These are phyloP conservation scores for Neolentinus lepideus DNA, from an alignment of 1,284 basidiomycete genomes.

Conservation along the genomic window DNA sequence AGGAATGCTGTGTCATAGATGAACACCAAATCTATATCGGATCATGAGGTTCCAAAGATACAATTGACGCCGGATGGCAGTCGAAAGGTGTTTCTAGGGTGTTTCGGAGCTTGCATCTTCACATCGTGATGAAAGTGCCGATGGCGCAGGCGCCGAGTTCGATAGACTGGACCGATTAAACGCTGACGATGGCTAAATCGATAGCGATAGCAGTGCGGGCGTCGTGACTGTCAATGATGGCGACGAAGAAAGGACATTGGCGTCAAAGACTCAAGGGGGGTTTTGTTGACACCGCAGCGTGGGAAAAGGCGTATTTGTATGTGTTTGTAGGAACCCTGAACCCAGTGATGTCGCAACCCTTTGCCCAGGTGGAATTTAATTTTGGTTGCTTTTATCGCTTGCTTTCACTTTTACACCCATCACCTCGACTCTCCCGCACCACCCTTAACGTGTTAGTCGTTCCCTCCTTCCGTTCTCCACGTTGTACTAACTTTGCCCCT, in stretches of 20 bases:
- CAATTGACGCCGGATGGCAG: too few species aligned
- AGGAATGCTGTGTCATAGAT: not conserved
- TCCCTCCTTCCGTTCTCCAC: constrained; percentile 24
- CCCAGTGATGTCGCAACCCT: constrained; percentile 10
- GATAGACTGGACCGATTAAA: too few species aligned
- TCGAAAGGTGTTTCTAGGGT: not conserved
- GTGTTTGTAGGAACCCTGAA: not conserved
- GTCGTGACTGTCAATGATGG: not conserved
- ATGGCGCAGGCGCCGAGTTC: too few species aligned
- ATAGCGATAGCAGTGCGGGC: not conserved
- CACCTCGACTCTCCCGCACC: constrained; percentile 27
- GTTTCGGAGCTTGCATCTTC: not conserved
- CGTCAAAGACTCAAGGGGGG: not conserved
- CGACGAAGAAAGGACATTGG: not conserved
- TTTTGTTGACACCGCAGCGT: not conserved
- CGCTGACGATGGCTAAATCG: not conserved
- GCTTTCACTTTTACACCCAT: constrained; percentile 35
- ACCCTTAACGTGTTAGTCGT: constrained; percentile 20
- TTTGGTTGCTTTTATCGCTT: constrained; percentile 35
- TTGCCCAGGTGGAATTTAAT: constrained; percentile 30
- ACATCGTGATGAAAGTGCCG: not conserved
- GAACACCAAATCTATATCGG: not conserved
- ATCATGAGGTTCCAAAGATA: not conserved
- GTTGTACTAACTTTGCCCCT: constrained; percentile 22
- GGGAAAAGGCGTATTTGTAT: not conserved